A percentile compares a stretch with the other conserved stretches of the same genome.
Evolutionary conservation across 345 rosid species (phyloP).

Genomic region (Pelargonium nanum): DNA sequence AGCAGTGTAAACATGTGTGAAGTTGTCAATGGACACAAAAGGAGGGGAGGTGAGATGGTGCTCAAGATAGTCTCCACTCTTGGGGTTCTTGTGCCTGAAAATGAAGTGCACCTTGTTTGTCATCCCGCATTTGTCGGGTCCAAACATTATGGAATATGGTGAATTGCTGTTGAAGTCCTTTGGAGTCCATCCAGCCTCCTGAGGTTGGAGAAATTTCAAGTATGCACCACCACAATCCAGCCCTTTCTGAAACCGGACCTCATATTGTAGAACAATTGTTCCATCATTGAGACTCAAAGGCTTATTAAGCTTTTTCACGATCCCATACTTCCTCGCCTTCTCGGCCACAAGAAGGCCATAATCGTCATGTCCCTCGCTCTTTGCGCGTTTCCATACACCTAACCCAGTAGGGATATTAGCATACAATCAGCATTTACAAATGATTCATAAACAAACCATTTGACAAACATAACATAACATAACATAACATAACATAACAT

Average conservation of each 20-base stretch:
- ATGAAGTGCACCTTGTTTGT: conserved; percentile 59
- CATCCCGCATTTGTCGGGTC: conserved; percentile 49
- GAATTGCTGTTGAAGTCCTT: conserved; percentile 30
- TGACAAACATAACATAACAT: not conserved
- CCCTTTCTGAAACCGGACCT: conserved; percentile 42
- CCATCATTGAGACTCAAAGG: conserved; percentile 23
- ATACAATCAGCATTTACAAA: not conserved
- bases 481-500: too few species aligned
- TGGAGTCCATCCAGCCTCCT: conserved; percentile 35
- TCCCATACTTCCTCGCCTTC: conserved; percentile 40
- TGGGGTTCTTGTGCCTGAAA: conserved; percentile 43
- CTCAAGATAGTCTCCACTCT: conserved; percentile 34
- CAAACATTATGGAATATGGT: conserved; percentile 52
- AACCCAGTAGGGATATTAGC: not conserved
- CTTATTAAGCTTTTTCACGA: conserved; percentile 32
- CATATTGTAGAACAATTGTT: conserved; percentile 36
- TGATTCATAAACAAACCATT: not conserved
- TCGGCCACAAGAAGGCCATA: conserved; percentile 50
- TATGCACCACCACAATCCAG: conserved; percentile 59
- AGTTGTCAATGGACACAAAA: conserved; percentile 36
- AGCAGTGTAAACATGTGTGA: conserved; percentile 50
- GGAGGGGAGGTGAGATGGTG: conserved; percentile 48
- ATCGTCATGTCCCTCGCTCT: conserved; percentile 49
- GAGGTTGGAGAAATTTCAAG: conserved; percentile 41
- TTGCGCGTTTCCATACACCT: conserved; percentile 50